These are phyloP conservation scores for Psilocybe tampanensis DNA, from an alignment of 768 basidiomycete species.

Conservation along the genomic window DNA sequence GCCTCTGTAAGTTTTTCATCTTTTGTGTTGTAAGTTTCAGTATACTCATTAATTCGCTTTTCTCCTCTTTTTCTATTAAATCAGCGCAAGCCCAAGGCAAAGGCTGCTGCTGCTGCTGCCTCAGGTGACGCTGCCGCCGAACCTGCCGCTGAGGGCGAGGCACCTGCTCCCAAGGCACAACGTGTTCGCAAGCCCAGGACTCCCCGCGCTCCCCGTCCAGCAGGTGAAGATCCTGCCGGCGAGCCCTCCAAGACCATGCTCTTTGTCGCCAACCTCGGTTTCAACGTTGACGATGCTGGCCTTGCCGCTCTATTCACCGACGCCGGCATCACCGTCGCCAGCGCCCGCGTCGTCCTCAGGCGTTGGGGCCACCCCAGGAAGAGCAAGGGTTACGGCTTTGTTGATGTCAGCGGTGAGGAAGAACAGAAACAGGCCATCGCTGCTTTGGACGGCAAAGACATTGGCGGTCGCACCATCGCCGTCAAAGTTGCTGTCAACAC, in stretches of 20 bases:
- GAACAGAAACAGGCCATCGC: constrained; percentile 92
- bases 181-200: constrained; percentile 60
- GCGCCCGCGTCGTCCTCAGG: constrained; percentile 88
- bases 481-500: constrained; percentile 97
- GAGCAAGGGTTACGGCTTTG: constrained; percentile 98
- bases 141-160: constrained; percentile 38
- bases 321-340: constrained; percentile 78
- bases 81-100: constrained; percentile 61
- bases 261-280: constrained; percentile 98
- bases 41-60: no score
- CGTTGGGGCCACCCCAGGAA: constrained; percentile 82
- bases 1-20: constrained; percentile 46
- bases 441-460: constrained; percentile 83
- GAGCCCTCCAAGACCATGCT: constrained; percentile 89
- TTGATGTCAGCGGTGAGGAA: constrained; percentile 88
- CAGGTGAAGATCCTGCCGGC: constrained; percentile 82
- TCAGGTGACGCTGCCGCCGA: constrained; percentile 35
- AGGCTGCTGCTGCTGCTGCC: constrained; percentile 33
- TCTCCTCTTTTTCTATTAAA: neutral
- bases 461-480: constrained; percentile 83
- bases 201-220: constrained; percentile 65
- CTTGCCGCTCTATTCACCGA: constrained; percentile 85
- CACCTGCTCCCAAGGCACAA: constrained; percentile 47
- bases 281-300: constrained; percentile 85
- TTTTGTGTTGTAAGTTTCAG: constrained; percentile 11